Base-by-base conservation (phyloP, 768 basidiomycete genomes). In the Podaxis sp. region DNA sequence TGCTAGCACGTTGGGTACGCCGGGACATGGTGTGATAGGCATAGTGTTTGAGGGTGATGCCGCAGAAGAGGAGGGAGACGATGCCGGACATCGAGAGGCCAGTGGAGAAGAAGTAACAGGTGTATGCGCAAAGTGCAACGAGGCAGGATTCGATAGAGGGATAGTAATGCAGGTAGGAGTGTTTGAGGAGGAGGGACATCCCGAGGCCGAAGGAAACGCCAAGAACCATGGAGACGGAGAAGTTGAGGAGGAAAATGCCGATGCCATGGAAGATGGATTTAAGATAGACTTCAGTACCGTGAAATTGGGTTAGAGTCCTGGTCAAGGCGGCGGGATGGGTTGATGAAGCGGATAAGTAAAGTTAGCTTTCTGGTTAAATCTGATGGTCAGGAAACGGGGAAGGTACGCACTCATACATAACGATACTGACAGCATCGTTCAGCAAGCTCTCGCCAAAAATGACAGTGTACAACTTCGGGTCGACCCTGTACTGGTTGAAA, bases 11-110 rank as follows among this genome's bases (percentile, higher is more conserved):
- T 72, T 99, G 97, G 0, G 97, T 98, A 58, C 93, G 86, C 28
- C 86, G 87, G 9, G 95, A 96, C 97, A 99, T 99, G 57, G 95
- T 99, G 78, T 98, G 97, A 73, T 97, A 99, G n/a, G 96, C 97
- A 71, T 99, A 99, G 73, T 99, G 97, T 76, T 99, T 99, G 68
- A 99, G 84, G 3, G 97, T 99, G 73, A 99, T 97, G 64, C 97
- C 96, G 73, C 96, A 99, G 80, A 99, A 98, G 51, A 99, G 87
- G 44, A 99, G 85, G 3, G 96, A 97, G 49, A 99, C 96, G 75
- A 99, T 98, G 55, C 97, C 96, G 73, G 88, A 91, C 92, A 97
- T 95, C 51, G 87, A 87, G 42, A 96, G 75, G 4, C 95, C 96
- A 66, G 94, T 99, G n/a, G 94, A 96, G 80, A 99, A 95, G 80